A percentile compares a stretch with the other conserved stretches of the same genome.
phyloP scores from a whole-genome alignment of 495 filamentous ascomycete genomes.

The Tuber microsphaerosporum region DNA sequence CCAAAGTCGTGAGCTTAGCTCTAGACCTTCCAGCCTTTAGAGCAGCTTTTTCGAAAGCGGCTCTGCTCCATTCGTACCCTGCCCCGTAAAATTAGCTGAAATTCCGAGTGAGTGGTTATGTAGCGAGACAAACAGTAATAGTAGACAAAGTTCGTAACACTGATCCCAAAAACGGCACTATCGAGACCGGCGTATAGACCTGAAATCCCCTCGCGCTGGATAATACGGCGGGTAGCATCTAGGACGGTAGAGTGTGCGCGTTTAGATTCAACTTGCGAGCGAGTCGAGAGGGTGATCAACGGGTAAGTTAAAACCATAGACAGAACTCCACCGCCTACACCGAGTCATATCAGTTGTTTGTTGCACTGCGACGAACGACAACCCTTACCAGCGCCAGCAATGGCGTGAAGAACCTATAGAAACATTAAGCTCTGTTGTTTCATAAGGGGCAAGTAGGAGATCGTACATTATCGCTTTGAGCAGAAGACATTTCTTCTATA shows the following conservation, averaged over 20 bases:
- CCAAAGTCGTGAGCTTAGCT: slow-evolving; percentile 77
- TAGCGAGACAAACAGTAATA: slow-evolving; percentile 70
- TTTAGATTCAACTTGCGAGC: slow-evolving; percentile 95
- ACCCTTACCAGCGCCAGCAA: slow-evolving; percentile 36
- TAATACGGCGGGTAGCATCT: slow-evolving; percentile 74
- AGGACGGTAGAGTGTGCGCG: slow-evolving; percentile 74
- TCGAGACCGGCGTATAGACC: slow-evolving; percentile 86
- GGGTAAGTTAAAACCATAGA: slow-evolving; percentile 98
- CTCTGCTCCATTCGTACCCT: slow-evolving; percentile 93
- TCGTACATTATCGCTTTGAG: slow-evolving; percentile 32
- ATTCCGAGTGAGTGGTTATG: background rate
- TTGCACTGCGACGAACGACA: slow-evolving; percentile 32
- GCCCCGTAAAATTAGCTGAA: background rate
- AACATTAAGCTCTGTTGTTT: slow-evolving; percentile 10
- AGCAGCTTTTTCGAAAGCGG: slow-evolving; percentile 78
- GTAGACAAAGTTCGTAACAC: slow-evolving; percentile 98
- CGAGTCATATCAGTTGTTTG: slow-evolving; percentile 90
- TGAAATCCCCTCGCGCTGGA: slow-evolving; percentile 78
- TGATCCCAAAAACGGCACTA: slow-evolving; percentile 92
- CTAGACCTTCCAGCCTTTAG: slow-evolving; percentile 64
- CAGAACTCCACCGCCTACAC: slow-evolving; percentile 80
- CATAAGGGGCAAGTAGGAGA: background rate
- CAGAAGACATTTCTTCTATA: slow-evolving; percentile 21
- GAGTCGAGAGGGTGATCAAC: slow-evolving; percentile 92
- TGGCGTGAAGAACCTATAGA: slow-evolving; percentile 38